Evolutionary conservation across 352 stramenopile species (phyloP), one percentile per base, ranked within the genome.

Genomic region (Phytophthora megakarya): DNA sequence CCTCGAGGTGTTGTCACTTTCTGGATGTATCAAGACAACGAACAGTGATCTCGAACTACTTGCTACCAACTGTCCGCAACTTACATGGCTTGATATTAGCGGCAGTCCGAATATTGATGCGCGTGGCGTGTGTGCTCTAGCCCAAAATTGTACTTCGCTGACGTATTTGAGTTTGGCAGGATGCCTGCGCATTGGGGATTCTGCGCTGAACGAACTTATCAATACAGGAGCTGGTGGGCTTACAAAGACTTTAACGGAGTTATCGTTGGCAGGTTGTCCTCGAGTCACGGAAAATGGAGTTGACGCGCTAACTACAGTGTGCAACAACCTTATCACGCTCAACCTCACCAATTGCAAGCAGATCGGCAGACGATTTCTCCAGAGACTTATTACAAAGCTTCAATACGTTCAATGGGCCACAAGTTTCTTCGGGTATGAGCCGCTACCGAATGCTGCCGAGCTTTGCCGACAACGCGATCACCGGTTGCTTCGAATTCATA

Each of bases 351-450:
- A 86, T 22, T 96, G 89, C 62, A 68, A 67, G 16, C 69, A 81
- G 23, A 83, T 97, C 49, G 75, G 85, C 1, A 73, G 87, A 18
- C 68, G 78, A 0, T 96, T 95, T 43, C 62, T 97, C 1, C 85
- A 94, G 44, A 59, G 71, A 19, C 66, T 96, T 15, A 73, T 95
- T 33, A 59, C 75, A 8, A 80, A 82, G 39, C 83, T 97, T 25
- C 78, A 78, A 50, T 94, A 96, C 45, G 89, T 96, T 25, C 81
- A 97, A 52, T 92, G 83, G 75, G 81, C 88, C 3, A 77, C 61
- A n/a, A 76, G 58, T 13, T 96, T 92, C 59, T 89, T 95, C 39
- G 90, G 89, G n/a, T 95, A 91, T 42, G 80, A 94, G 54, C 88
- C 89, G 7, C 70, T 94, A 3, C 86, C 87, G 8, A 90, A 97